Evolutionary conservation across 2,329 filamentous ascomycete species (phyloP).

Genomic region (Zelopaecilomyces penicillatus): DNA sequence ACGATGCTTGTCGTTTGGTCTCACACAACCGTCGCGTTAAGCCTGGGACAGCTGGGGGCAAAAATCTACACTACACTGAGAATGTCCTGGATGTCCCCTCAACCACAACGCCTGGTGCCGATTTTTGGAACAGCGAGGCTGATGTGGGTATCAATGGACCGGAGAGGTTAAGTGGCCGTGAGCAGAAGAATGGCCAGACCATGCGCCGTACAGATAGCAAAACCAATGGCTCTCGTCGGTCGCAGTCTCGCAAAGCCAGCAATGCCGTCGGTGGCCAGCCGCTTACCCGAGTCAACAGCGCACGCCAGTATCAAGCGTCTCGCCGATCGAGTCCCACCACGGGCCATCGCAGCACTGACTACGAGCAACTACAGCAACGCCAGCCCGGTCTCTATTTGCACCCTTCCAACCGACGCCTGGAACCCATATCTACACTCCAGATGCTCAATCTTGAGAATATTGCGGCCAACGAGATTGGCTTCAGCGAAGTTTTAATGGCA

Average conservation of each 20-base stretch:
- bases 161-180: constrained; percentile 40
- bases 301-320: constrained; percentile 26
- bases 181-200: constrained; percentile 42
- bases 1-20: constrained; percentile 85
- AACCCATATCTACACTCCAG: constrained; percentile 64
- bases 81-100: constrained; percentile 69
- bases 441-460: constrained; percentile 92
- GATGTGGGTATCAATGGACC: constrained; percentile 47
- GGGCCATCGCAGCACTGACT: constrained; percentile 25
- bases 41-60: constrained; percentile 67
- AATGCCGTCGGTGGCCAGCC: constrained; percentile 30
- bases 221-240: constrained; percentile 37
- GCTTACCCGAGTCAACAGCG: constrained; percentile 38
- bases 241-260: constrained; percentile 51
- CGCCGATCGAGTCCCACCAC: constrained; percentile 21
- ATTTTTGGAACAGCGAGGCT: constrained; percentile 68
- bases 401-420: constrained; percentile 48
- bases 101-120: constrained; percentile 32
- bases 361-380: constrained; percentile 26
- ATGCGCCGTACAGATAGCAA: constrained; percentile 46
- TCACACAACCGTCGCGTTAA: constrained; percentile 70
- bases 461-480: constrained; percentile 75
- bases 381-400: constrained; percentile 44
- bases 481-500: constrained; percentile 82
- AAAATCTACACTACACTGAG: constrained; percentile 85